Conservation (phyloP, 768 basidiomycete species). For the Mycena galericulata region DNA sequence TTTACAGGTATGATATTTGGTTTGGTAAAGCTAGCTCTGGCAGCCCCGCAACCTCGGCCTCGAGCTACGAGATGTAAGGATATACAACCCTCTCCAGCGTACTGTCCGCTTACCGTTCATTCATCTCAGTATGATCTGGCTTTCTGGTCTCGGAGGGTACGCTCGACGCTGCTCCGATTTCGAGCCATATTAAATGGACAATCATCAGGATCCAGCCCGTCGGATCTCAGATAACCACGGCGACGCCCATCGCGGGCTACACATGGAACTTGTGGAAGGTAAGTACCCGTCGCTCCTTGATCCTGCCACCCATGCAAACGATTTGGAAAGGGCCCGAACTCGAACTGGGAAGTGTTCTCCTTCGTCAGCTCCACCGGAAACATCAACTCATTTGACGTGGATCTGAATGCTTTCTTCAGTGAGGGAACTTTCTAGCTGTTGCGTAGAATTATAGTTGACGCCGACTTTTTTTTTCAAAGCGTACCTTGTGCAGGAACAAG, state of each 20-base stretch:
- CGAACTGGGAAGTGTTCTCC: slow-evolving; percentile 67
- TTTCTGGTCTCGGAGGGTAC: slow-evolving; percentile 67
- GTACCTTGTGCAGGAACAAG: slow-evolving; percentile 59
- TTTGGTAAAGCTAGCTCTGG: slow-evolving; percentile 57
- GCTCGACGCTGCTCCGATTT: slow-evolving; percentile 10
- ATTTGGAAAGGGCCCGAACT: slow-evolving; percentile 61
- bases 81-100: background rate
- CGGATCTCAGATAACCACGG: slow-evolving; percentile 59
- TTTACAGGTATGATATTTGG: slow-evolving; percentile 66
- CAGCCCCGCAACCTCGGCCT: slow-evolving; percentile 57
- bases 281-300: slow-evolving; percentile 65
- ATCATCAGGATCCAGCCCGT: slow-evolving; percentile 63
- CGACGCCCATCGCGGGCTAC: slow-evolving; percentile 57
- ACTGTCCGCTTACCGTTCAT: background rate
- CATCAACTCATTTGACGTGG: slow-evolving; percentile 62
- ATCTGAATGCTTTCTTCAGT: slow-evolving; percentile 70
- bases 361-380: slow-evolving; percentile 63
- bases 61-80: slow-evolving; percentile 65
- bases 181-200: background rate
- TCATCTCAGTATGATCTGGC: slow-evolving; percentile 67
- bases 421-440: slow-evolving; percentile 28
- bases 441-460: background rate
- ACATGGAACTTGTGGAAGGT: slow-evolving; percentile 70
- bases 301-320: slow-evolving; percentile 54
- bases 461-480: slow-evolving; percentile 36